phyloP scores from a whole-genome alignment of 768 basidiomycete genomes.

The Mycena belliarum region DNA sequence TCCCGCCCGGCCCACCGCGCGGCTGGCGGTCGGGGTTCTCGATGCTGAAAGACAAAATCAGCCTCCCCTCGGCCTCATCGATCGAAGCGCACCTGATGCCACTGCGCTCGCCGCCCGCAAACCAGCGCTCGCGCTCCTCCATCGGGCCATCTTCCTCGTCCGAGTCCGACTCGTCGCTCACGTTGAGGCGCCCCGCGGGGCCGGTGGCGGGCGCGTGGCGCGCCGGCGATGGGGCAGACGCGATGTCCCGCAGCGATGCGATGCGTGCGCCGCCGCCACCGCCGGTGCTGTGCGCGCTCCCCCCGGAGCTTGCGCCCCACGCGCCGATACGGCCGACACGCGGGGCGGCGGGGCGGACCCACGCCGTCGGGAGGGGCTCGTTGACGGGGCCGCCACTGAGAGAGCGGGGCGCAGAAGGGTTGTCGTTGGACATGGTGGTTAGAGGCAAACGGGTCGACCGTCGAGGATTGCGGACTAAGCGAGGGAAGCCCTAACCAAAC shows the following conservation, averaged over 20 bases:
- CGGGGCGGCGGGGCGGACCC: conserved; percentile 7
- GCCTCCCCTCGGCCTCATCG: too few relatives aligned
- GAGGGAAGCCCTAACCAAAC: too few relatives aligned
- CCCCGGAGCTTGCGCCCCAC: neutral
- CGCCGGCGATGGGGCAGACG: neutral
- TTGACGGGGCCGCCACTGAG: conserved; percentile 8
- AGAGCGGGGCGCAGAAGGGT: conserved; percentile 2
- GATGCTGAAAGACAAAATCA: conserved; percentile 43
- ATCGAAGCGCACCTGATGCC: conserved; percentile 49
- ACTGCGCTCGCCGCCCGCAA: conserved; percentile 94
- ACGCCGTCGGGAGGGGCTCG: conserved; percentile 14
- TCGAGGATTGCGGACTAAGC: too few relatives aligned
- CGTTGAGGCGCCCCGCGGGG: neutral
- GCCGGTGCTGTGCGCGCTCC: too few relatives aligned
- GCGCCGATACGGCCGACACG: conserved; percentile 19
- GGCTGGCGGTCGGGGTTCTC: conserved; percentile 70
- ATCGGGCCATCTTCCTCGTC: conserved; percentile 52
- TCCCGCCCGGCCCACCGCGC: conserved; percentile 33
- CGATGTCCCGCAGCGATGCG: conserved; percentile 14
- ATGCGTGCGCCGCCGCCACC: neutral
- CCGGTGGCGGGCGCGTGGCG: neutral
- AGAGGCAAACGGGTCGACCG: too few relatives aligned
- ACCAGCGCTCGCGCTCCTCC: conserved; percentile 68
- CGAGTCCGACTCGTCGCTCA: conserved; percentile 41
- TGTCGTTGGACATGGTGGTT: conserved; percentile 9